Conservation (phyloP, 345 rosid genomes). For the Microcos paniculata region DNA sequence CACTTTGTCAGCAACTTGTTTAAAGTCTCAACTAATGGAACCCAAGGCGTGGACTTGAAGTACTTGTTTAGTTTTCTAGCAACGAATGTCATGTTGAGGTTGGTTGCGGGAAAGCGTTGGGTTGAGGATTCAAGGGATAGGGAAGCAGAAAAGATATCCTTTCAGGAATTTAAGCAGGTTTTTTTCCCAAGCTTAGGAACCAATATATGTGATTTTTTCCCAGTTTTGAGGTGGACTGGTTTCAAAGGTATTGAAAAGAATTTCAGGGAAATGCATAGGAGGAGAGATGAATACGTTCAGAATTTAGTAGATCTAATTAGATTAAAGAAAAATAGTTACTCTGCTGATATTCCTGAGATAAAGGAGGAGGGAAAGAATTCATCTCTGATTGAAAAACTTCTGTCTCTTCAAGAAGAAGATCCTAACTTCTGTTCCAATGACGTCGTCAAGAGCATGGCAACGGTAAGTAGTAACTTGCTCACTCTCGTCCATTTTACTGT, state of each 20-base stretch:
- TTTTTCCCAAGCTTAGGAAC: constrained; percentile 38
- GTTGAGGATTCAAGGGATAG: constrained; percentile 18
- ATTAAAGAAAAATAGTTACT: constrained; percentile 21
- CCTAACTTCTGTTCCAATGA: constrained; percentile 46
- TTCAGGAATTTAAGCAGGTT: constrained; percentile 38
- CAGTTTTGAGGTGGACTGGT: constrained; percentile 44
- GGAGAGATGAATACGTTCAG: constrained; percentile 43
- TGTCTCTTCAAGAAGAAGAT: constrained; percentile 48
- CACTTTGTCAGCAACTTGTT: constrained; percentile 25
- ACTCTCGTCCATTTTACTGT: neutral
- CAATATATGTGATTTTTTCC: constrained; percentile 46
- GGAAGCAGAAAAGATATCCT: constrained; percentile 33
- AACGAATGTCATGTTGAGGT: constrained; percentile 31
- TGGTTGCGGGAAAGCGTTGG: constrained; percentile 27
- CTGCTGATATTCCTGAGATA: neutral
- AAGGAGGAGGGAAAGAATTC: neutral
- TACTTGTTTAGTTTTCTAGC: constrained; percentile 20
- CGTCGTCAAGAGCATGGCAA: constrained; percentile 41
- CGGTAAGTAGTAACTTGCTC: constrained; percentile 24
- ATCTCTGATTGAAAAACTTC: constrained; percentile 37
- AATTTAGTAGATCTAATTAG: constrained; percentile 37
- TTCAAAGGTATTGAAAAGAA: constrained; percentile 48
- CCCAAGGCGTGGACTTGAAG: constrained; percentile 31
- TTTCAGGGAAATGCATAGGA: constrained; percentile 33
- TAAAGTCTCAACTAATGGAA: neutral